Evolutionary conservation across 805 yeast genomes (phyloP).

Genomic region (Lachancea kluyveri): DNA sequence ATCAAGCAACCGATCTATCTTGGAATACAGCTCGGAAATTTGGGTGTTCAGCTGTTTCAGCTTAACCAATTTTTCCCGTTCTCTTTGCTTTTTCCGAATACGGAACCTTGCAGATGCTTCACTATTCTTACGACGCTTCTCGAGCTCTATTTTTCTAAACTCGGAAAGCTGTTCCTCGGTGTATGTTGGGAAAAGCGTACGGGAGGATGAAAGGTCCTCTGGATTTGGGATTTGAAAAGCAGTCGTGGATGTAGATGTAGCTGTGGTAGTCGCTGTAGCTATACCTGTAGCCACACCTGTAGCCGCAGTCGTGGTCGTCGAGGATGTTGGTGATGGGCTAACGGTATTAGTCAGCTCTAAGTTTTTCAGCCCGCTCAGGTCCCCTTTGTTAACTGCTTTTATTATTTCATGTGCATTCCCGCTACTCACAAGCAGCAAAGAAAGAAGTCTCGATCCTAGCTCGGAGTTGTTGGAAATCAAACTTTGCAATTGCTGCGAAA

Average conservation of each 20-base stretch:
- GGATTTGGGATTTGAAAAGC: not conserved
- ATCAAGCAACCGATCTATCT: constrained; percentile 18
- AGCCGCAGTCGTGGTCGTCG: not conserved
- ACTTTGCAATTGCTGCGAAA: constrained; percentile 17
- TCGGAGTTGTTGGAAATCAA: constrained; percentile 24
- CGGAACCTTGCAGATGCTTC: constrained; percentile 95
- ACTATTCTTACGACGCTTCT: constrained; percentile 81
- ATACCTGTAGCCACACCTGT: not conserved
- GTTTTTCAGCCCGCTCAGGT: constrained; percentile 7
- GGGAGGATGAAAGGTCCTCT: not conserved
- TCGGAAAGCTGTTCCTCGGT: constrained; percentile 6
- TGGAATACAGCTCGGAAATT: constrained; percentile 17
- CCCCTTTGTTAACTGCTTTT: constrained; percentile 22
- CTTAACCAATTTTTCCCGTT: constrained; percentile 18
- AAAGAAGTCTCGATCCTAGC: constrained; percentile 25
- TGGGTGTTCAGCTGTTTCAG: constrained; percentile 16
- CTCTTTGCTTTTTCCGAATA: constrained; percentile 35
- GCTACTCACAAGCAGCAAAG: constrained; percentile 26
- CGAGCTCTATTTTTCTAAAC: constrained; percentile 31
- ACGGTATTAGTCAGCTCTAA: constrained; percentile 3
- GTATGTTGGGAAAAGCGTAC: not conserved
- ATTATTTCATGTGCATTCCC: constrained; percentile 26
- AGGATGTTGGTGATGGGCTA: not conserved
- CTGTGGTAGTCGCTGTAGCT: constrained; percentile 1
- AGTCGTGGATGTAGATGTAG: not conserved